Base-by-base conservation (phyloP, 768 basidiomycete species). In the Termitomyces sp. region DNA sequence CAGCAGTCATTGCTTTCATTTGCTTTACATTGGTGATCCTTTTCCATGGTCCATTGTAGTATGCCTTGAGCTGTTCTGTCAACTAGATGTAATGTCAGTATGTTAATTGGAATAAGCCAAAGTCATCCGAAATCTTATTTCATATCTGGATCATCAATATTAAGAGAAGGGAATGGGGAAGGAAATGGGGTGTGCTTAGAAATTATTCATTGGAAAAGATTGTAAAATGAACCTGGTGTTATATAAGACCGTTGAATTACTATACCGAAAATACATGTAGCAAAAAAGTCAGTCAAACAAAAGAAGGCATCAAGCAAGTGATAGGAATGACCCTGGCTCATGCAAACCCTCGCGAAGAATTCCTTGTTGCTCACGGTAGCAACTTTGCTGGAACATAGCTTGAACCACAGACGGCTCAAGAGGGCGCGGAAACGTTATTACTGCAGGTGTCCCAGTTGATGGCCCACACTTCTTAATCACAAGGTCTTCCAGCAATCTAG, bases 401-500 rank as follows among this genome's bases (percentile, higher is more conserved):
- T 73, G 73, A 7, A 75, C 64, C 16, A 70, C 65, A 39, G 66
- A 58, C 7, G 70, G 67, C 54, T 77, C 76, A 5, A 69, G 55
- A 7, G 75, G 72, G 35, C 73, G 75, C 40, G 76, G 72, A 65
- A 77, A 77, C 2, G 74, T 70, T 38, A 75, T 72, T 39, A 71
- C 70, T 12, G 70, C 61, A 33, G 71, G 67, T 32, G 69, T 60
- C 46, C 70, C 69, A 46, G 69, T 62, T 51, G 68, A 60, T 7
- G 73, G 69, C 9, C 77, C 78, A 63, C 78, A 80, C 42, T 62
- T 73, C 57, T 77, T 76, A 1, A 68, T 55, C 22, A 82, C 74
- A 32, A 81, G 70, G 55, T 84, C 82, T 62, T 81, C 77, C 36
- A 89, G 68, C 81, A 87, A 83, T 73, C 79, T 81, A 5, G 80